A percentile compares a stretch with the other conserved stretches of the same genome.
phyloP scores from a whole-genome alignment of 129 eudicot genomes.

The Flaveria brownii region DNA sequence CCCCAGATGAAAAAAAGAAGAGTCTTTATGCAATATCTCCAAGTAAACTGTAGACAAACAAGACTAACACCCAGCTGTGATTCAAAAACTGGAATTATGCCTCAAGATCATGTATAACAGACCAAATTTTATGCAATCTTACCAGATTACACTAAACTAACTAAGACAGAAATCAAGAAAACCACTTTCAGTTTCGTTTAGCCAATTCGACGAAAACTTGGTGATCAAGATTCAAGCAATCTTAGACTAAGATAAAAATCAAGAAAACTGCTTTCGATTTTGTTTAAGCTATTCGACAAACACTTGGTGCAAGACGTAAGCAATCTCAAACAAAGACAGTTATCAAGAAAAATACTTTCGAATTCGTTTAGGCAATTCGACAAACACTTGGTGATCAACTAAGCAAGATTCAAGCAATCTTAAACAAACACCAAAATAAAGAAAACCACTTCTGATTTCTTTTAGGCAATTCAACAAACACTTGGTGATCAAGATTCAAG shows the following conservation, averaged over 20 bases:
- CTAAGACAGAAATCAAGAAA: background rate
- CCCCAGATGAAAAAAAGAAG: conserved; percentile 12
- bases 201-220: conserved; percentile 27
- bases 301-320: conserved; percentile 24
- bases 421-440: background rate
- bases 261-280: conserved; percentile 13
- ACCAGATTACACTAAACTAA: background rate
- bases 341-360: background rate
- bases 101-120: conserved; percentile 11
- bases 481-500: conserved; percentile 12
- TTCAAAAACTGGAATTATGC: conserved; percentile 5
- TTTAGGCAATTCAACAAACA: conserved; percentile 30
- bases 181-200: conserved; percentile 12
- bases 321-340: background rate
- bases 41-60: background rate
- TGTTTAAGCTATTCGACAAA: conserved; percentile 28
- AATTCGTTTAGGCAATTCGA: conserved; percentile 26
- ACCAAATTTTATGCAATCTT: background rate
- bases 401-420: no score
- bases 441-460: conserved; percentile 14
- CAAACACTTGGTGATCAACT: conserved; percentile 26
- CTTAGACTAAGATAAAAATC: background rate
- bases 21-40: background rate
- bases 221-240: no score
- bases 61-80: conserved; percentile 10